Evolutionary conservation across 331 rosid species (phyloP).

Genomic region (Rhamnella rubrinervis): DNA sequence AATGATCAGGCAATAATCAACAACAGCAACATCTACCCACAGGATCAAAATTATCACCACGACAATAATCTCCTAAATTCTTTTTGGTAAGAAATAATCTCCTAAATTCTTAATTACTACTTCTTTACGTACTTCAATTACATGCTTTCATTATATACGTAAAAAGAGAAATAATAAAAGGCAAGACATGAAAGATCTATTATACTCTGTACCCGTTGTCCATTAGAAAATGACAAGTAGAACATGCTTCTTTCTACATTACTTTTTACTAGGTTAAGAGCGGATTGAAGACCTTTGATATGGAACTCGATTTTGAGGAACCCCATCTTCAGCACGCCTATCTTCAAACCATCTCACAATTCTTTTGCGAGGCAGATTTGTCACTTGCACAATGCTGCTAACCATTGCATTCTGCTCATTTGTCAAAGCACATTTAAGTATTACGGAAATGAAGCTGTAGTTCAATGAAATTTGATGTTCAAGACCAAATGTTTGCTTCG

Average conservation of each 20-base stretch:
- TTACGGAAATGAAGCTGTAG: neutral
- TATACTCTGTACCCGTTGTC: neutral
- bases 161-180: neutral
- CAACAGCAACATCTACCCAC: too few relatives aligned
- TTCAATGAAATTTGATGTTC: conserved; percentile 4
- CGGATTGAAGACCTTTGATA: conserved; percentile 41
- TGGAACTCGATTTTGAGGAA: conserved; percentile 64
- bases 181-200: neutral
- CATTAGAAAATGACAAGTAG: neutral
- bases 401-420: conserved; percentile 74
- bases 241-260: conserved; percentile 12
- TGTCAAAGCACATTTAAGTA: conserved; percentile 11
- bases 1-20: too few relatives aligned
- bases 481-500: neutral
- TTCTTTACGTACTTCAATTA: too few relatives aligned
- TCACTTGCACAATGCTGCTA: conserved; percentile 77
- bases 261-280: conserved; percentile 25
- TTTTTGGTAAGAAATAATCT: too few relatives aligned
- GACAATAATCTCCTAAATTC: too few relatives aligned
- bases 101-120: too few relatives aligned
- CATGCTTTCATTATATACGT: neutral
- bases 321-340: conserved; percentile 74
- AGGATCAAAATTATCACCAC: too few relatives aligned
- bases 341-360: conserved; percentile 95
- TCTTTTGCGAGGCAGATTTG: conserved; percentile 78